Base-by-base conservation (phyloP, 1,284 basidiomycete species). In the Cutaneotrichosporon sp. region DNA sequence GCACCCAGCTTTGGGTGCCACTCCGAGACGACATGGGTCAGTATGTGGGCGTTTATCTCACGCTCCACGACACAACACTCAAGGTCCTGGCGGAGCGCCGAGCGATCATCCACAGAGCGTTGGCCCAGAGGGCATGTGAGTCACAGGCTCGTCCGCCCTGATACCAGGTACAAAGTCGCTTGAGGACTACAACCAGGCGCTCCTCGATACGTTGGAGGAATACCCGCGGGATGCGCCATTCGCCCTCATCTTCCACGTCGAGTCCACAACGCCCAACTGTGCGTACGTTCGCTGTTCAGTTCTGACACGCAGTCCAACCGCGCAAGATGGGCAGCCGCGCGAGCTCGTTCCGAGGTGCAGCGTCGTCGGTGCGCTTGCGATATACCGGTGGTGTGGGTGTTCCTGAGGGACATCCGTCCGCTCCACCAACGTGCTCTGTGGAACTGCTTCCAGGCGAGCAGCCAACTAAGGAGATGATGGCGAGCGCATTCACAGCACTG, bases 81-180 rank as follows among this genome's bases (percentile, higher is more conserved):
- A 68, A 70, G 13, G 76, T 78, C 6, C 40, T 76, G 55, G 67
- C 67, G 3, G 71, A 76, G 57, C 56, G 76, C 26, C 64, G 75
- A 6, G 59, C 72, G 34, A 68, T 70, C 0, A 65, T 73, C 3
- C 69, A 77, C 1, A 58, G 73, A 42, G 75, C 76, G n/a, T 72
- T 81, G 67, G 76, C 73, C 4, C 76, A 80, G 64, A 64, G 76
- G 30, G 75, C 75, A 10, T 70, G 76, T 77, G 60, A 66, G 76
- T 60, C 53, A 55, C 10, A 57, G 61, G 36, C 32, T 55, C 7
- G 60, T 36, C 14, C 49, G 56, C 21, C 31, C 55, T 59, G 5
- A 58, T n/a, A 31, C 3, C 58, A 72, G 75, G 73, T 2, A 71
- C 72, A 18, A 73, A 73, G 10, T 74, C 75, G 2, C 69, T 75